A percentile compares a stretch with the other conserved stretches of the same genome.
Evolutionary conservation across 2,329 filamentous ascomycete species (phyloP).

Genomic region (Fusarium kyushuense): DNA sequence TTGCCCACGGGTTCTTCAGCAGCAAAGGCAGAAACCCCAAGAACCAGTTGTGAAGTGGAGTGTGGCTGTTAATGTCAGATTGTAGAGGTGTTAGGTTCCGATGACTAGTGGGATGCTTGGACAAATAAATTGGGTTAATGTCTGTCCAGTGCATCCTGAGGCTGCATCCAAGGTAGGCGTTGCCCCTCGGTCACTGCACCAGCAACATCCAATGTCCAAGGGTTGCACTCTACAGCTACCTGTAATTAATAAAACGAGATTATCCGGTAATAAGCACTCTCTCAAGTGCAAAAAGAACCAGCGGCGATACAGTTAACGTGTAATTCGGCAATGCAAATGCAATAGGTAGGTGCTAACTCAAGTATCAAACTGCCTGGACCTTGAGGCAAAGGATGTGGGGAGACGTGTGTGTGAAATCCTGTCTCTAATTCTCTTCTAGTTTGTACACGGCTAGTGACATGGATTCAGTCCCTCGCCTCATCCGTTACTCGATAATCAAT

Average conservation of each 20-base stretch:
- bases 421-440: conserved; percentile 50
- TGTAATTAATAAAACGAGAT: background rate
- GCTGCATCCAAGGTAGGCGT: conserved; percentile 32
- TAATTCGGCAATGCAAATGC: background rate
- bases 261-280: too few species aligned
- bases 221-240: background rate
- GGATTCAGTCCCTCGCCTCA: conserved; percentile 42
- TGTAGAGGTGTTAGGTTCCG: conserved; percentile 8
- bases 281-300: conserved; percentile 7
- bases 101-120: conserved; percentile 6
- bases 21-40: background rate
- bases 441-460: conserved; percentile 53
- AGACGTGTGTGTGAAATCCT: conserved; percentile 41
- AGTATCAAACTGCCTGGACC: background rate
- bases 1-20: background rate
- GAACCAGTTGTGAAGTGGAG: conserved; percentile 1
- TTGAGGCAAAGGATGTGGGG: conserved; percentile 22
- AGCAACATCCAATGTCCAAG: conserved; percentile 9
- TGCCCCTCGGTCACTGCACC: conserved; percentile 44
- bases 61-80: conserved; percentile 11
- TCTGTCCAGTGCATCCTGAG: conserved; percentile 42
- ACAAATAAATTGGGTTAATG: background rate
- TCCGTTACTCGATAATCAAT: conserved; percentile 35
- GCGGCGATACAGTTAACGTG: conserved; percentile 7
- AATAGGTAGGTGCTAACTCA: background rate